Base-by-base conservation (phyloP, 1,284 basidiomycete species). In the Earliella scabrosa region DNA sequence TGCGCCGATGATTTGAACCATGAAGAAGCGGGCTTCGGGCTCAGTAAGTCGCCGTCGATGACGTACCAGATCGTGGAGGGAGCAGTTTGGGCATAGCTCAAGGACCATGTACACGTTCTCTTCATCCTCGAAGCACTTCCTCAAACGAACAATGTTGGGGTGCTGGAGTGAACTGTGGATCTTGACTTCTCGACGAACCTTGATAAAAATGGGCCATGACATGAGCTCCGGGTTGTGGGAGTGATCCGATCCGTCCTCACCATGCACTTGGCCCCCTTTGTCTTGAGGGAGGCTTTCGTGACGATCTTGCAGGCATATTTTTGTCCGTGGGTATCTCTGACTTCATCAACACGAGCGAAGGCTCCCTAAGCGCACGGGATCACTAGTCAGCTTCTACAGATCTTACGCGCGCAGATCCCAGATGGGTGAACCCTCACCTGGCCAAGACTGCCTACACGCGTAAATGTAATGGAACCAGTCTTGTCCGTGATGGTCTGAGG, bases 131-230 rank as follows among this genome's bases (percentile, higher is more conserved):
- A 98, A 98, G 72, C 95, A 97, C 63, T 98, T 95, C 54, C 92
- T 82, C 71, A 99, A 98, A 18, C 80, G 77, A 59, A 98, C 95
- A 58, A 99, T 92, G 74, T 99, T 95, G 23, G 95, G 92, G 68
- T 99, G 97, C 34, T 87, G 75, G 51, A 98, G 84, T 20, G 94
- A 91, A 58, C 90, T 87, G 75, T 99, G 97, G 53, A 99, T 95
- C 81, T 97, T 98, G 73, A 99, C 98, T 82, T 99, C 97, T 59
- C 96, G 96, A 68, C 97, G 98, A 56, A 98, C 85, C 95, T 91
- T 32, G n/a, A n/a, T 24, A 43, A 3, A 13, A 52, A 6, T n/a
- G 52, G 50, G 23, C 43, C 18, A 10, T 16, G 24, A 20, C 18
- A 39, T 5, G n/a, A 39, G 10, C 4, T 10, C 16, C 18, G 5